Evolutionary conservation across 2,329 filamentous ascomycete species (phyloP), one percentile per base, ranked within the genome.

Genomic region (Thelonectria discophora): DNA sequence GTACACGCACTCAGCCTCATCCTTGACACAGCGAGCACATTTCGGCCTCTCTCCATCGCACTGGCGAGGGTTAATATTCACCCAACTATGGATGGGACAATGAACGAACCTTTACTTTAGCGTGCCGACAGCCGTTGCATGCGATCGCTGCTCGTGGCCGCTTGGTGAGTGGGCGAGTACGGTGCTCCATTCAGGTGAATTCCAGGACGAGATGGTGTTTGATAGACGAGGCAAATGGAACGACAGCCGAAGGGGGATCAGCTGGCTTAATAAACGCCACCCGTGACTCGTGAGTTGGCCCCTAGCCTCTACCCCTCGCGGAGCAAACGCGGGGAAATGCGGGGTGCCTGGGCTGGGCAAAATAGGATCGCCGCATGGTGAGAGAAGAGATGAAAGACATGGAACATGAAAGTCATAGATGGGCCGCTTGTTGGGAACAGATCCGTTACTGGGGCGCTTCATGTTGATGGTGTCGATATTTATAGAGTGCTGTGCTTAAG

Each of bases 51-150:
- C 52, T 8, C 52, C 17, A 40, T 55, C 52, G 32, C 52, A 55
- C 52, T 55, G 13, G 10, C 18, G 46, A 27, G 15, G 17, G 30
- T 55, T 1, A 39, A 37, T 13, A 39, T 10, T 11, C 6, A n/a
- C 4, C 6, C n/a, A 50, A n/a, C 9, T 6, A 15, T 2, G 2
- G 15, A 6, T 2, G 2, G 3, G 11, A 21, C 12, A 21, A 18
- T 3, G 30, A 18, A 15, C 56, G 52, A 54, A 71, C 69, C 58
- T 68, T 72, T 50, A 68, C 69, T 59, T 72, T 72, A 37, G 65
- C 68, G 39, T 65, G 64, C 32, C 68, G 55, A 45, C 69, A 71
- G 1, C 55, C 45, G 51, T 66, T 67, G 57, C 69, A 71, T 15
- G 69, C 69, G 24, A 67, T 61, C 17, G 65, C 62, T 15, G 68